Conservation (phyloP, 2,329 filamentous ascomycete genomes). For the Pseudogymnoascus sp. region DNA sequence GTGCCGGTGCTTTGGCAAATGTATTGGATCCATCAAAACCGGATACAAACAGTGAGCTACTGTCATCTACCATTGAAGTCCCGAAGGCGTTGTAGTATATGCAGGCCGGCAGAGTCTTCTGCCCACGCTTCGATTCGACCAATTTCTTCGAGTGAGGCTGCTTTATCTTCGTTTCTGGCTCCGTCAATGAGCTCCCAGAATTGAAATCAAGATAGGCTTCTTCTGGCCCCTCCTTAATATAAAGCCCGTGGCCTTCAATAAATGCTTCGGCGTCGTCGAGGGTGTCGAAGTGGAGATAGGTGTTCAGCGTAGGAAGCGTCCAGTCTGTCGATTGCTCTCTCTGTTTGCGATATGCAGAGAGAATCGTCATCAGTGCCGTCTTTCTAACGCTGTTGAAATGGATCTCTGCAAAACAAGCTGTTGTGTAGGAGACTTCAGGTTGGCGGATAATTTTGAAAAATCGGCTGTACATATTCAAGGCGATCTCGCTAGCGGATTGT, state of each 20-base stretch:
- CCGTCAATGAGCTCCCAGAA: slow-evolving; percentile 17
- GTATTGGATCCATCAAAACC: not conserved
- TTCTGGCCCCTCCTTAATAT: slow-evolving; percentile 37
- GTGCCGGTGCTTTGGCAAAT: not conserved
- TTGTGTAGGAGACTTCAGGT: slow-evolving; percentile 53
- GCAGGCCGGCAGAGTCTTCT: slow-evolving; percentile 42
- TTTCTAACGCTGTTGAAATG: slow-evolving; percentile 55
- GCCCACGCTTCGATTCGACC: slow-evolving; percentile 52
- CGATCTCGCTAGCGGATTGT: slow-evolving; percentile 28
- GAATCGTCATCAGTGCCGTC: slow-evolving; percentile 46
- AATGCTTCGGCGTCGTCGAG: slow-evolving; percentile 58
- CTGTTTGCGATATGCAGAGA: slow-evolving; percentile 46
- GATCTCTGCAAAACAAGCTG: slow-evolving; percentile 62
- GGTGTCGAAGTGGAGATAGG: slow-evolving; percentile 57
- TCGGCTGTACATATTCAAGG: slow-evolving; percentile 41
- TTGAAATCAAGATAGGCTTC: slow-evolving; percentile 27
- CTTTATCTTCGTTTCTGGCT: slow-evolving; percentile 40
- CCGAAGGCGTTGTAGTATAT: slow-evolving; percentile 47
- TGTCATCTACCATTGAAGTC: not conserved
- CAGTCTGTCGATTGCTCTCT: slow-evolving; percentile 52
- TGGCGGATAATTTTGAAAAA: slow-evolving; percentile 54
- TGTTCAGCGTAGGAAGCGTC: slow-evolving; percentile 47
- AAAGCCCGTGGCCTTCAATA: slow-evolving; percentile 48
- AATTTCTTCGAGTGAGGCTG: slow-evolving; percentile 48
- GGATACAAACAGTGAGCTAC: slow-evolving; percentile 8